Conservation (phyloP, 1,284 basidiomycete species). For the Sporisorium scitamineum region DNA sequence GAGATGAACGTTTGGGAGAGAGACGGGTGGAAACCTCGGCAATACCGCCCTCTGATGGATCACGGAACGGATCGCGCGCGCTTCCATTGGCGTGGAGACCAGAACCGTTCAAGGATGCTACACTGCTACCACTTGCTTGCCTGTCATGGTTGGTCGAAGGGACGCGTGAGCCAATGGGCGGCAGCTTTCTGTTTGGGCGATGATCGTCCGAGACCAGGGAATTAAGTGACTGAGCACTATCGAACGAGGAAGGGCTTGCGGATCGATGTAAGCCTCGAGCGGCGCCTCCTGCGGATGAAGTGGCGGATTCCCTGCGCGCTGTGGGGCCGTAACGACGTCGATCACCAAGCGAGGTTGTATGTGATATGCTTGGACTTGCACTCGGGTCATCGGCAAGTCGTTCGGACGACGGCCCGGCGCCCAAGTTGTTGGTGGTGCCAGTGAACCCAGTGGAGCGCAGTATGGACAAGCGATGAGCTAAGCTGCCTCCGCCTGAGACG, state of each 20-base stretch:
- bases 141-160: conserved; percentile 11
- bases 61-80: conserved; percentile 35
- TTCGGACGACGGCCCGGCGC: conserved; percentile 47
- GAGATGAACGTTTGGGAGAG: conserved; percentile 19
- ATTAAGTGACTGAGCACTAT: conserved; percentile 31
- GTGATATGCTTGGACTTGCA: conserved; percentile 17
- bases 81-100: conserved; percentile 2
- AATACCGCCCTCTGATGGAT: conserved; percentile 25
- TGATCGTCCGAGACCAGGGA: conserved; percentile 36
- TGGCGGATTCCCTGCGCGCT: conserved; percentile 13
- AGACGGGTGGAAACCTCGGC: background rate
- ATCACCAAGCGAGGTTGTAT: conserved; percentile 7
- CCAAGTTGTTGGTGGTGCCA: conserved; percentile 27
- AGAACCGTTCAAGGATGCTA: background rate
- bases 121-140: conserved; percentile 14
- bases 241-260: conserved; percentile 30
- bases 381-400: conserved; percentile 31
- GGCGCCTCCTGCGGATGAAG: conserved; percentile 12
- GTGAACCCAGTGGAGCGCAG: conserved; percentile 15
- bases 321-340: conserved; percentile 1
- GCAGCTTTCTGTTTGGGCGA: conserved; percentile 32
- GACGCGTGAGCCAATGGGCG: conserved; percentile 46
- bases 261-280: conserved; percentile 23
- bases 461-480: conserved; percentile 36
- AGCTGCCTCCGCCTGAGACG: conserved; percentile 7